Base-by-base conservation (phyloP, 2,329 filamentous ascomycete genomes). In the Ciborinia camelliae region DNA sequence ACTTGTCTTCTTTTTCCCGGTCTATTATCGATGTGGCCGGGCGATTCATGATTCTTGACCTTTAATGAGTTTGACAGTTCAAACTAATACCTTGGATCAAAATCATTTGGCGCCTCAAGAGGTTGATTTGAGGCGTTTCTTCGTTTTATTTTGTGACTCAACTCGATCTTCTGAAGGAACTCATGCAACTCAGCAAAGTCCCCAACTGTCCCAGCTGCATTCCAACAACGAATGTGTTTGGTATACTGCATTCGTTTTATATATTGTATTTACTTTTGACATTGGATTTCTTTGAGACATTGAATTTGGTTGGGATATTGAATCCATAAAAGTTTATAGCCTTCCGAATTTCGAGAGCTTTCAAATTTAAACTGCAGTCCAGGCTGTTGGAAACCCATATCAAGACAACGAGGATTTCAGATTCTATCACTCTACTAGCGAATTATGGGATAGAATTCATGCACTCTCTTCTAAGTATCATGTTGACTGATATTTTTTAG, bases 401-500 rank as follows among this genome's bases (percentile, higher is more conserved):
- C 54, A 26, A 47, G 41, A 59, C 55, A 12, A 48, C 8, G 20
- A 26, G 28, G 5, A 23, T 59, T 45, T 12, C 28, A 15, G 5
- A 15, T 47, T 35, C 9, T 59, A 43, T 47, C 43, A 47, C 30
- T 41, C 15, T 47, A 23, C 41, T 41, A 30, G 43, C 30, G 30
- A 35, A 59, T 43, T 10, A 18, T 23, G 8, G 41, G 55, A 47
- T 37, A 2, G 20, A 47, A 26, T 5, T 20, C 5, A 12, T 26
- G 28, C n/a, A 59, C n/a, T 47, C 18, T 30, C 28, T 26, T 57
- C 23, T 5, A 32, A 45, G 20, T 48, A 8, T 23, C 20, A 59
- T 48, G 20, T 41, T 37, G 26, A 32, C 64, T 63, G 39, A 58
- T 39, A 4, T 37, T n/a, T 20, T 41, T 41, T 64, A 85, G 81